Percentiles rank a stretch among this genome's conserved stretches.
Conservation (phyloP, 352 stramenopile genomes). For the Phytophthora pini region DNA sequence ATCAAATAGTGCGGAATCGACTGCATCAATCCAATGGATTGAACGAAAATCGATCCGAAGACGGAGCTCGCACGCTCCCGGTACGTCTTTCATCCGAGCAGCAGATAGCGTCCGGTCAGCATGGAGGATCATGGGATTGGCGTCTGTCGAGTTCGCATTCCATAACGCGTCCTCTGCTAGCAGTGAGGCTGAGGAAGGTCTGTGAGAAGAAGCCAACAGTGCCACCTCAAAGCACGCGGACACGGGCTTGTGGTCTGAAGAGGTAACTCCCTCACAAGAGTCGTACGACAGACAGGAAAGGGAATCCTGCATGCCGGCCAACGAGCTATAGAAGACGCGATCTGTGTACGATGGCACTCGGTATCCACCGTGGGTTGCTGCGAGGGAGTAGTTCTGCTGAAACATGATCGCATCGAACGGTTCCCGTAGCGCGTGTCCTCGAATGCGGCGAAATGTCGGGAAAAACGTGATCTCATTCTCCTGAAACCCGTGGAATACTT, state of each 20-base stretch:
- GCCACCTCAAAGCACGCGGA: slow-evolving; percentile 65
- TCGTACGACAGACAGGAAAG: slow-evolving; percentile 76
- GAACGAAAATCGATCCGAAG: slow-evolving; percentile 75
- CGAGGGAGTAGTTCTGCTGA: slow-evolving; percentile 69
- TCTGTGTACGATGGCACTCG: slow-evolving; percentile 92
- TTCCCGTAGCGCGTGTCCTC: slow-evolving; percentile 49
- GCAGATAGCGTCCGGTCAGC: slow-evolving; percentile 23
- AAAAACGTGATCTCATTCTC: slow-evolving; percentile 77
- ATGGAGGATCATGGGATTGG: slow-evolving; percentile 52
- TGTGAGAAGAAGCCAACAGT: slow-evolving; percentile 18
- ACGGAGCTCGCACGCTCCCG: slow-evolving; percentile 61
- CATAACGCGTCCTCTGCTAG: slow-evolving; percentile 36
- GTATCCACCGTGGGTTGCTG: slow-evolving; percentile 59
- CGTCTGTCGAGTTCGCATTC: slow-evolving; percentile 54
- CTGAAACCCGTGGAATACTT: slow-evolving; percentile 84
- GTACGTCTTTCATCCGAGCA: slow-evolving; percentile 70
- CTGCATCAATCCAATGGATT: slow-evolving; percentile 71
- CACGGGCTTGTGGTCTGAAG: slow-evolving; percentile 89
- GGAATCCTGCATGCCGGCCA: slow-evolving; percentile 59
- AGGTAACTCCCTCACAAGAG: slow-evolving; percentile 75
- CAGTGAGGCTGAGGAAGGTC: slow-evolving; percentile 10
- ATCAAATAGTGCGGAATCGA: slow-evolving; percentile 67
- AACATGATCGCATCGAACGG: slow-evolving; percentile 43
- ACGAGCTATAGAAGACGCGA: slow-evolving; percentile 83
- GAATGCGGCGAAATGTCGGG: slow-evolving; percentile 80